Conservation (phyloP, 2,329 filamentous ascomycete genomes). For the Penicillium sp. region DNA sequence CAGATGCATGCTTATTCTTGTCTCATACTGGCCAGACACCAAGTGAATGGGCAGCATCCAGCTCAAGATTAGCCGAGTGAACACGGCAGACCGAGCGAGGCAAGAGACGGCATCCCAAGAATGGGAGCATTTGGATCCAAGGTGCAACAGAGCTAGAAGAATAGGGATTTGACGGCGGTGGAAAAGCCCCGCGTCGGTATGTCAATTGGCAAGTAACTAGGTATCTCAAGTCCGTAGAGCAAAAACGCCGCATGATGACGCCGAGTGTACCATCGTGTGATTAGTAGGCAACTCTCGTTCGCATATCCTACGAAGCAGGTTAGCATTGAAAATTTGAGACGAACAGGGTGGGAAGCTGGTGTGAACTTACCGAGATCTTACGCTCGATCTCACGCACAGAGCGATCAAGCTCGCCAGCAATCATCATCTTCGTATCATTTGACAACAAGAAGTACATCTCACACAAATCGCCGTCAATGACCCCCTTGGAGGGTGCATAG, state of each 20-base stretch:
- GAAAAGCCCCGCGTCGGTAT: slow-evolving; percentile 12
- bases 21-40: slow-evolving; percentile 45
- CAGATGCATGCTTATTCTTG: slow-evolving; percentile 42
- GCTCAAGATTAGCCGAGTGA: slow-evolving; percentile 43
- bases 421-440: slow-evolving; percentile 90
- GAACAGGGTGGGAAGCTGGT: not conserved
- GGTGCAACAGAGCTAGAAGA: not conserved
- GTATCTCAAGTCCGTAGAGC: slow-evolving; percentile 29
- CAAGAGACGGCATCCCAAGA: slow-evolving; percentile 45
- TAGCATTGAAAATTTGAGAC: slow-evolving; percentile 9
- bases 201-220: slow-evolving; percentile 25
- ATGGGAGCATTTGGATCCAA: not conserved
- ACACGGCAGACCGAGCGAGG: slow-evolving; percentile 52
- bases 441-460: slow-evolving; percentile 84
- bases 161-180: slow-evolving; percentile 7
- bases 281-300: slow-evolving; percentile 59
- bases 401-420: slow-evolving; percentile 88
- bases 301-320: slow-evolving; percentile 52
- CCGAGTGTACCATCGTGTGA: slow-evolving; percentile 25
- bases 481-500: slow-evolving; percentile 93
- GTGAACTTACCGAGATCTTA: slow-evolving; percentile 71
- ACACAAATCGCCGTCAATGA: slow-evolving; percentile 95
- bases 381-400: slow-evolving; percentile 92
- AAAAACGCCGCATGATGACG: slow-evolving; percentile 29
- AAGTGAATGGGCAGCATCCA: slow-evolving; percentile 37